Evolutionary conservation across 257 asterid species (phyloP).

Genomic region (Oldenlandia corymbosa): DNA sequence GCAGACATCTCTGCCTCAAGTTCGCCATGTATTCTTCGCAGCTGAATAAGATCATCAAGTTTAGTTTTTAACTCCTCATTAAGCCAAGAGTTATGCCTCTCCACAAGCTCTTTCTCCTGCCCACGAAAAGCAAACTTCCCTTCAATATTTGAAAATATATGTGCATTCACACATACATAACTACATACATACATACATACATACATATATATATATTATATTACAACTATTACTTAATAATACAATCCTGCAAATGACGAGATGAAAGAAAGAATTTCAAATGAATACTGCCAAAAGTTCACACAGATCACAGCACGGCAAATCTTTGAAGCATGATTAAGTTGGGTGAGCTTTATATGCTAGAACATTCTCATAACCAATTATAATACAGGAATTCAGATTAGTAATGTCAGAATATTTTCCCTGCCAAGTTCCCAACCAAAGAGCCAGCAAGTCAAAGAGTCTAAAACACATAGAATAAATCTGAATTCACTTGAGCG

Average conservation of each 20-base stretch:
- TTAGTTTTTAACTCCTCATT: slow-evolving; percentile 75
- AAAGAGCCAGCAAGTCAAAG: background rate
- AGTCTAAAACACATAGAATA: background rate
- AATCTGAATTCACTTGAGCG: too few species aligned
- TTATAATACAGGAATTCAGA: too few species aligned
- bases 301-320: too few species aligned
- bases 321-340: too few species aligned
- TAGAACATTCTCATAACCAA: too few species aligned
- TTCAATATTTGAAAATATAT: background rate
- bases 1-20: slow-evolving; percentile 74
- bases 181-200: too few species aligned
- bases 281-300: background rate
- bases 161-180: too few species aligned
- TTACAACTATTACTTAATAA: background rate
- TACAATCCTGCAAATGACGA: background rate
- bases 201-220: too few species aligned
- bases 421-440: too few species aligned
- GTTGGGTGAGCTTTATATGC: too few species aligned
- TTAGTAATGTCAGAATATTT: too few species aligned
- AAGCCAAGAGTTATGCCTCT: slow-evolving; percentile 88
- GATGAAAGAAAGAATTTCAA: background rate
- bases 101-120: slow-evolving; percentile 94
- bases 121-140: slow-evolving; percentile 12
- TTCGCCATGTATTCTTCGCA: slow-evolving; percentile 61
- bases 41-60: slow-evolving; percentile 52